Percentiles rank a stretch among this genome's conserved stretches.
phyloP scores from a whole-genome alignment of 2,329 filamentous ascomycete species.

The Aotearoamyces nothofagi region DNA sequence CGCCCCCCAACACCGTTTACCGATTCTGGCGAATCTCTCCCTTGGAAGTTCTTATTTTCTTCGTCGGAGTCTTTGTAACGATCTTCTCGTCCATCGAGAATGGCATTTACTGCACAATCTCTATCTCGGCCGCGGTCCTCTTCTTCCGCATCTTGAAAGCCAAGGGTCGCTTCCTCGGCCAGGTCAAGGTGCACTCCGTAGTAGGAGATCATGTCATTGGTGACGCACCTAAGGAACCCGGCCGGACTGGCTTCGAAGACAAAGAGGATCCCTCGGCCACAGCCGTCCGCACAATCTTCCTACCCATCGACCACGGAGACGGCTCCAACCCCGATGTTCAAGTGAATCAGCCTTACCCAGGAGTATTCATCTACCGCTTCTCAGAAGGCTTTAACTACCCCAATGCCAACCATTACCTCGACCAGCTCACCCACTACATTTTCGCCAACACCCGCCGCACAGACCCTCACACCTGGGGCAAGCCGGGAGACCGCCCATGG shows the following conservation, averaged over 20 bases:
- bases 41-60: slow-evolving; percentile 82
- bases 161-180: slow-evolving; percentile 69
- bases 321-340: slow-evolving; percentile 77
- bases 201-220: slow-evolving; percentile 60
- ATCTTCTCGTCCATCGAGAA: slow-evolving; percentile 81
- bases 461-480: slow-evolving; percentile 47
- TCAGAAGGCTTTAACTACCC: slow-evolving; percentile 93
- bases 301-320: slow-evolving; percentile 77
- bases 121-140: slow-evolving; percentile 60
- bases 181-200: slow-evolving; percentile 71
- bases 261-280: slow-evolving; percentile 14
- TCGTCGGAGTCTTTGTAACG: slow-evolving; percentile 80
- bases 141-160: slow-evolving; percentile 75
- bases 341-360: slow-evolving; percentile 71
- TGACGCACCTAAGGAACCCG: slow-evolving; percentile 31
- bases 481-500: slow-evolving; percentile 74
- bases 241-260: slow-evolving; percentile 6
- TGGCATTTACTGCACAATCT: slow-evolving; percentile 80
- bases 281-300: slow-evolving; percentile 61
- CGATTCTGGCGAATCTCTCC: slow-evolving; percentile 93
- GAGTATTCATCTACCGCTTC: slow-evolving; percentile 92
- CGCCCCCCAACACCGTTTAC: slow-evolving; percentile 79
- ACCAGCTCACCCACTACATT: slow-evolving; percentile 57
- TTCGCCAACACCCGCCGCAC: slow-evolving; percentile 62
- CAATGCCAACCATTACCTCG: slow-evolving; percentile 79